A percentile compares a stretch with the other conserved stretches of the same genome.
phyloP scores from a whole-genome alignment of 768 basidiomycete species.

The Fomitopsis pulvina region DNA sequence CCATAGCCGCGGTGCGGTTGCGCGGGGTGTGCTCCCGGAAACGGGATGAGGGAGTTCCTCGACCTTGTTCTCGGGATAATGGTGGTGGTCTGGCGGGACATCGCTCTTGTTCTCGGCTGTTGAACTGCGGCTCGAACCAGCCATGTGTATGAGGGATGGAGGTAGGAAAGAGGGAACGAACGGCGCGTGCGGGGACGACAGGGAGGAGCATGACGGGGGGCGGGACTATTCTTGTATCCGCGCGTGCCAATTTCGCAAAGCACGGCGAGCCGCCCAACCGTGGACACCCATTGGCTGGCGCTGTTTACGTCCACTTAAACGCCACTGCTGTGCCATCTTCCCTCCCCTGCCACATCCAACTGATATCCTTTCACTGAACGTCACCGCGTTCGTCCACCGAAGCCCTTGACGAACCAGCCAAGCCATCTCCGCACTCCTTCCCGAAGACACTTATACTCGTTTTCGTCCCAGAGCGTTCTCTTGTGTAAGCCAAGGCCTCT shows the following conservation, averaged over 20 bases:
- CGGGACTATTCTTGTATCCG: neutral
- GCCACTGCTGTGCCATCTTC: neutral
- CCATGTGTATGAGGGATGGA: neutral
- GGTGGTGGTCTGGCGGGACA: conserved; percentile 8
- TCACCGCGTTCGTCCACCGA: neutral
- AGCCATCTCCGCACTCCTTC: too few species aligned
- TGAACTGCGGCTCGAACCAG: neutral
- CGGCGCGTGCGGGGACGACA: neutral
- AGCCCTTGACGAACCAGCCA: neutral
- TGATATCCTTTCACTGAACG: neutral
- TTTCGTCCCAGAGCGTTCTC: too few species aligned
- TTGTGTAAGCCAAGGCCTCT: too few species aligned
- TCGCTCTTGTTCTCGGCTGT: neutral
- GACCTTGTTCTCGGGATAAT: conserved; percentile 14
- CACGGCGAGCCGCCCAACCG: neutral
- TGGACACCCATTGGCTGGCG: neutral
- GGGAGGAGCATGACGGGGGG: neutral
- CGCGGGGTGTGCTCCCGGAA: conserved; percentile 10
- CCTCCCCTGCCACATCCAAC: neutral
- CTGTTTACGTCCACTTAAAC: neutral
- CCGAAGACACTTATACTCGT: too few species aligned
- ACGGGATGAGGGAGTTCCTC: conserved; percentile 13
- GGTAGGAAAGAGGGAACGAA: neutral
- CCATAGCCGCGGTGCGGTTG: conserved; percentile 17
- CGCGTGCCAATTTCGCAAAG: neutral